Percentiles rank a stretch among this genome's conserved stretches.
These are phyloP conservation scores for Coniophora puteana DNA, from an alignment of 1,284 basidiomycete genomes.

Conservation along the genomic window DNA sequence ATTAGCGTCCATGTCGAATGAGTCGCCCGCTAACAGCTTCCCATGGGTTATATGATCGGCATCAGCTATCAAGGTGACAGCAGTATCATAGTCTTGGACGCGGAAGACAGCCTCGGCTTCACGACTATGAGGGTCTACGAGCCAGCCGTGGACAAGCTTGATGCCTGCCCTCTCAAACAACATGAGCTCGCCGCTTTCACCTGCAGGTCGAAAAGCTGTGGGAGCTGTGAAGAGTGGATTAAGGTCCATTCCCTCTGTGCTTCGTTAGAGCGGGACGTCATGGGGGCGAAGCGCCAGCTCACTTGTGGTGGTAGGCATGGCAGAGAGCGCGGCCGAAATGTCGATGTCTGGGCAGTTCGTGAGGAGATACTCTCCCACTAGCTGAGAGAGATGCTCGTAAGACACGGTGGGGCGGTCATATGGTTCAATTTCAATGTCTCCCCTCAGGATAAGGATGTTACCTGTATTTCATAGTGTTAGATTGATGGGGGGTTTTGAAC, in stretches of 20 bases:
- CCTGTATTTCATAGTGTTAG: conserved; percentile 47
- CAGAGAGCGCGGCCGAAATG: conserved; percentile 74
- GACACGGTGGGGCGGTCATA: conserved; percentile 66
- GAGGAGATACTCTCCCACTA: conserved; percentile 83
- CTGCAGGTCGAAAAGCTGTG: conserved; percentile 62
- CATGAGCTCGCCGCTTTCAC: conserved; percentile 68
- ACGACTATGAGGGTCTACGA: conserved; percentile 72
- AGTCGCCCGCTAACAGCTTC: conserved; percentile 40
- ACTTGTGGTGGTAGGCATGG: conserved; percentile 83
- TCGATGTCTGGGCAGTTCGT: conserved; percentile 60
- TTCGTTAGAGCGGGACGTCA: conserved; percentile 1
- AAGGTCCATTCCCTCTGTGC: conserved; percentile 77
- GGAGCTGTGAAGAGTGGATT: conserved; percentile 76
- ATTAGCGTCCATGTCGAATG: background rate
- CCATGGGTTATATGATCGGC: conserved; percentile 73
- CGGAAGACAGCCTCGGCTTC: conserved; percentile 55
- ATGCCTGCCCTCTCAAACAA: conserved; percentile 84
- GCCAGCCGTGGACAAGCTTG: conserved; percentile 85
- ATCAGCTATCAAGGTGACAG: conserved; percentile 70
- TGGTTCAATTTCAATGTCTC: conserved; percentile 69
- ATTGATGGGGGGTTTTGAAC: conserved; percentile 3
- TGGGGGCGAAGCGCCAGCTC: conserved; percentile 7
- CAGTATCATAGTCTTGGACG: conserved; percentile 64
- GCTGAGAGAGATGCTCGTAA: conserved; percentile 78
- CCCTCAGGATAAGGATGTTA: conserved; percentile 81